Percentiles rank a stretch among this genome's conserved stretches.
phyloP scores from a whole-genome alignment of 2,329 filamentous ascomycete species.

The Helotiales sp. region DNA sequence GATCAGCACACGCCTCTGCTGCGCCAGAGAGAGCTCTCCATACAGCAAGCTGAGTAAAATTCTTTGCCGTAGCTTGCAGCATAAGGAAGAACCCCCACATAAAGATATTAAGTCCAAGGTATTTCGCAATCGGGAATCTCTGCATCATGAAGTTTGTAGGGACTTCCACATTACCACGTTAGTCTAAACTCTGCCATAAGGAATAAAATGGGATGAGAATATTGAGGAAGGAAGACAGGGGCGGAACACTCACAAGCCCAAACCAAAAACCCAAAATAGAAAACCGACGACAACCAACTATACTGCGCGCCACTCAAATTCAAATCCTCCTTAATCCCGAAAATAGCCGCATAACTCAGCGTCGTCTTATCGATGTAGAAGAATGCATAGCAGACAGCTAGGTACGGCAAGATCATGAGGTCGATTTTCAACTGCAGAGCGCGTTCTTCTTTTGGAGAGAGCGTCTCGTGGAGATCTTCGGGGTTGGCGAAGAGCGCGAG shows the following conservation, averaged over 20 bases:
- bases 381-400: constrained; percentile 59
- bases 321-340: constrained; percentile 60
- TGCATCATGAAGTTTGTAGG: constrained; percentile 52
- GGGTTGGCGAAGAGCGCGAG: constrained; percentile 55
- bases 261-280: constrained; percentile 60
- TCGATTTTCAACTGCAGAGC: constrained; percentile 54
- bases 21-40: constrained; percentile 59
- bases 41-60: constrained; percentile 55
- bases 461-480: constrained; percentile 51
- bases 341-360: constrained; percentile 60
- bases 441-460: constrained; percentile 52
- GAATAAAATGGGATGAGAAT: neutral
- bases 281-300: constrained; percentile 57
- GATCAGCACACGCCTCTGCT: constrained; percentile 57
- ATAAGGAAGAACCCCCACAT: constrained; percentile 55
- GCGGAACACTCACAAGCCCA: constrained; percentile 53
- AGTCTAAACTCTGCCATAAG: neutral
- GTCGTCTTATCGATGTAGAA: constrained; percentile 50
- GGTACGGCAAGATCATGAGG: constrained; percentile 61
- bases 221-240: neutral
- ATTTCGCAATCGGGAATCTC: constrained; percentile 57
- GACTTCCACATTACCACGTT: constrained; percentile 34
- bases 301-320: constrained; percentile 56
- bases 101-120: constrained; percentile 59
- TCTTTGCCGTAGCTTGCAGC: constrained; percentile 55